phyloP scores from a whole-genome alignment of 2,329 filamentous ascomycete species.

The Diaporthe vaccinii region DNA sequence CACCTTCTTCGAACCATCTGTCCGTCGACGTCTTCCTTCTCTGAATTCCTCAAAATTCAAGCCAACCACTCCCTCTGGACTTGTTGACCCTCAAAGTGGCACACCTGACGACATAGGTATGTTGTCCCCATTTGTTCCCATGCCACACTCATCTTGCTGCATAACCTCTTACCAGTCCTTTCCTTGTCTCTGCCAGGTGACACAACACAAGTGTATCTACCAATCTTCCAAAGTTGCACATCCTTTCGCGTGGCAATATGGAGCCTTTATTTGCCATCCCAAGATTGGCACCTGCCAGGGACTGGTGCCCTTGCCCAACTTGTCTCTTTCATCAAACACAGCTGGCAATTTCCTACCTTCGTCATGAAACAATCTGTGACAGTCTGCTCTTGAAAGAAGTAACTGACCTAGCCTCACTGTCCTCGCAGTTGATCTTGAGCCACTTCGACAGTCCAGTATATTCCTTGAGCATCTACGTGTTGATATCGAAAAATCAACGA shows the following conservation, averaged over 20 bases:
- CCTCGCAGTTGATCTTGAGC: not conserved
- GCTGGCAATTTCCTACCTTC: not conserved
- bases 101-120: not conserved
- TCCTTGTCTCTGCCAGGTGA: not conserved
- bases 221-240: not conserved
- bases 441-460: too few relatives aligned
- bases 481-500: conserved; percentile 6
- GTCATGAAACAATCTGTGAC: not conserved
- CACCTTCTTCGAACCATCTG: not conserved
- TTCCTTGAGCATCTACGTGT: not conserved
- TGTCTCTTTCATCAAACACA: not conserved
- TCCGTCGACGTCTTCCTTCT: not conserved
- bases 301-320: not conserved
- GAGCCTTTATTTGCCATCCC: not conserved
- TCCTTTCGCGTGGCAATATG: too few relatives aligned
- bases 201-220: not conserved
- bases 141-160: too few relatives aligned
- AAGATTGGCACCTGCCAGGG: not conserved
- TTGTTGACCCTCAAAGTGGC: not conserved
- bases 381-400: not conserved
- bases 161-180: too few relatives aligned
- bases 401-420: not conserved
- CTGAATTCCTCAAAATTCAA: too few relatives aligned
- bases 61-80: too few relatives aligned
- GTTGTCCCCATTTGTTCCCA: not conserved